Conservation (phyloP, 2,329 filamentous ascomycete genomes). For the Byssochlamys sp. region DNA sequence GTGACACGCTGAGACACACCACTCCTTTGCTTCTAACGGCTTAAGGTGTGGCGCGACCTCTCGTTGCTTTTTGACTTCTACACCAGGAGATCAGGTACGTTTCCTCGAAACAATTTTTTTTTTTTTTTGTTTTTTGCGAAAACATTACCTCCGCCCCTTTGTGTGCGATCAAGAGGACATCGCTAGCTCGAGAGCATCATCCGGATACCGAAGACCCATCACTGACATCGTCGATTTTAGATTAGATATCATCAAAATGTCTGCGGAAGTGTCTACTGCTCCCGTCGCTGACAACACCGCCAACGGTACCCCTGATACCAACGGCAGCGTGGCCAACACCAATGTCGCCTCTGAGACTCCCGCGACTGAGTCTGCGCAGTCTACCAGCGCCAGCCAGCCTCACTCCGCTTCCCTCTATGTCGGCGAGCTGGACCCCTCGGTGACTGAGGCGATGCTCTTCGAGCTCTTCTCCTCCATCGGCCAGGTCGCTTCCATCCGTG, state of each 20-base stretch:
- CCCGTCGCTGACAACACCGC: constrained; percentile 53
- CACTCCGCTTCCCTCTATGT: constrained; percentile 98
- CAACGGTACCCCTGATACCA: constrained; percentile 51
- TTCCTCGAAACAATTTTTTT: not conserved
- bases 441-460: constrained; percentile 99
- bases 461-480: constrained; percentile 99
- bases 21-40: not conserved
- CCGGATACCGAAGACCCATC: not conserved
- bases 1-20: not conserved
- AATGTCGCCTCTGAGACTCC: constrained; percentile 38
- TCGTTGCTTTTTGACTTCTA: not conserved
- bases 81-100: not conserved
- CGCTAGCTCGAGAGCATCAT: not conserved
- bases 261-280: constrained; percentile 66
- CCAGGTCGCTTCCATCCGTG: constrained; percentile 96
- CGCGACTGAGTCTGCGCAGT: constrained; percentile 42
- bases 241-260: constrained; percentile 59
- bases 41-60: not conserved
- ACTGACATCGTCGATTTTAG: constrained; percentile 24
- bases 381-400: constrained; percentile 59
- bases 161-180: constrained; percentile 4
- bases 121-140: not conserved
- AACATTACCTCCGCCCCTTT: not conserved
- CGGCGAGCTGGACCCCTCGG: constrained; percentile 91
- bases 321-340: constrained; percentile 60